These are phyloP conservation scores for Plasmodium knowlesi DNA, from an alignment of 169 alveolate species.

Conservation along the genomic window DNA sequence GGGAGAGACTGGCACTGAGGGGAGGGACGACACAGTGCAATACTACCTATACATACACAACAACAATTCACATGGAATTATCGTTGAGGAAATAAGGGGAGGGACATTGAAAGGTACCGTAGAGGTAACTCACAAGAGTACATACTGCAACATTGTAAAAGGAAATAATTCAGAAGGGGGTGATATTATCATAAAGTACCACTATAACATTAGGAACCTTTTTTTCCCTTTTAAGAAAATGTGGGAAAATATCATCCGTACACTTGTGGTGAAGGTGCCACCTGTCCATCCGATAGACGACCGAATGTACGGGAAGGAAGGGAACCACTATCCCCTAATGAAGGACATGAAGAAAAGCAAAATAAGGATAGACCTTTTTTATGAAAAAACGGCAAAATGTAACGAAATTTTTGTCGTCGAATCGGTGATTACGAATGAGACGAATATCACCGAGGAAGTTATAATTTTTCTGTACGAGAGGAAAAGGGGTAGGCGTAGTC, in stretches of 20 bases:
- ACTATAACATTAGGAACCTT: constrained; percentile 12
- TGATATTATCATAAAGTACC: constrained; percentile 8
- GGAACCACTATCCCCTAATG: neutral
- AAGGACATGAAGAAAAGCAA: constrained; percentile 45
- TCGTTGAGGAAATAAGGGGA: neutral
- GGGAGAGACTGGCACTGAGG: neutral
- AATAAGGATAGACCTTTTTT: constrained; percentile 41
- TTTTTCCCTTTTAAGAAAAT: constrained; percentile 66
- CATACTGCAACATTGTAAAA: constrained; percentile 40
- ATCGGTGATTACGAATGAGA: constrained; percentile 54
- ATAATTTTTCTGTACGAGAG: constrained; percentile 62
- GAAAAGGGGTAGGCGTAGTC: neutral
- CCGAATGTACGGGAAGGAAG: neutral
- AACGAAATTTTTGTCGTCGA: constrained; percentile 48
- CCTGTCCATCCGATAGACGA: constrained; percentile 2
- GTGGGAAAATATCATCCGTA: neutral
- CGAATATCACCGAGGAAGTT: constrained; percentile 70
- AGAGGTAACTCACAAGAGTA: constrained; percentile 15
- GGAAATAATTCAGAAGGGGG: neutral
- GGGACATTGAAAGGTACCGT: neutral
- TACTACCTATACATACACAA: constrained; percentile 57
- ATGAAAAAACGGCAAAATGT: constrained; percentile 54
- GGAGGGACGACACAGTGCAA: neutral
- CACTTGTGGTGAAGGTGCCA: constrained; percentile 8
- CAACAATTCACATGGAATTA: constrained; percentile 25